These are phyloP conservation scores for Lactarius hatsudake DNA, from an alignment of 768 basidiomycete genomes.

Conservation along the genomic window DNA sequence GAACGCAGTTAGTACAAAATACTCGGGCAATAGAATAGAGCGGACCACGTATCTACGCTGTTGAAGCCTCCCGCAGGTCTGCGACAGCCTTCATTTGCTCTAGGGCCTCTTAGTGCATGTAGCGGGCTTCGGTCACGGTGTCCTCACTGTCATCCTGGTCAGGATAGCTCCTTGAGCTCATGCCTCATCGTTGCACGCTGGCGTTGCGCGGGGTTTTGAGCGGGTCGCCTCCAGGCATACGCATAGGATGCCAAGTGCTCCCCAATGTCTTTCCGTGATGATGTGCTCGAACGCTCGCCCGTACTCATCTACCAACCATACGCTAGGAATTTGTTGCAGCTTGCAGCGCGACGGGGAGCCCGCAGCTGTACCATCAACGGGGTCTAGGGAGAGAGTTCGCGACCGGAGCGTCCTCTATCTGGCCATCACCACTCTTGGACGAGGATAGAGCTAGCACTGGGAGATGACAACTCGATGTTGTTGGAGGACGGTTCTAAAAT, in stretches of 20 bases:
- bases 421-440: neutral
- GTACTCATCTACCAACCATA: no score
- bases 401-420: neutral
- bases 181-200: slow-evolving; percentile 62
- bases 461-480: slow-evolving; percentile 24
- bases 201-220: slow-evolving; percentile 34
- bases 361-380: slow-evolving; percentile 25
- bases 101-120: slow-evolving; percentile 52
- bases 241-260: no score
- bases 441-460: slow-evolving; percentile 1
- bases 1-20: slow-evolving; percentile 12
- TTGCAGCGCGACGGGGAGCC: no score
- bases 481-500: slow-evolving; percentile 25
- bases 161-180: slow-evolving; percentile 44
- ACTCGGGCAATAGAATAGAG: slow-evolving; percentile 14
- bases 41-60: slow-evolving; percentile 54
- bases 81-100: slow-evolving; percentile 55
- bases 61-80: slow-evolving; percentile 53
- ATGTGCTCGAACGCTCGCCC: no score
- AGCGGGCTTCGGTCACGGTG: slow-evolving; percentile 27
- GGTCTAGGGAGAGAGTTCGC: slow-evolving; percentile 18
- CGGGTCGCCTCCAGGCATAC: no score
- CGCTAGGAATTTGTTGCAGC: no score
- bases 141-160: slow-evolving; percentile 29
- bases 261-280: no score